A percentile compares a stretch with the other conserved stretches of the same genome.
Evolutionary conservation across 495 filamentous ascomycete genomes (phyloP).

Genomic region (Podospora pseudoanserina): DNA sequence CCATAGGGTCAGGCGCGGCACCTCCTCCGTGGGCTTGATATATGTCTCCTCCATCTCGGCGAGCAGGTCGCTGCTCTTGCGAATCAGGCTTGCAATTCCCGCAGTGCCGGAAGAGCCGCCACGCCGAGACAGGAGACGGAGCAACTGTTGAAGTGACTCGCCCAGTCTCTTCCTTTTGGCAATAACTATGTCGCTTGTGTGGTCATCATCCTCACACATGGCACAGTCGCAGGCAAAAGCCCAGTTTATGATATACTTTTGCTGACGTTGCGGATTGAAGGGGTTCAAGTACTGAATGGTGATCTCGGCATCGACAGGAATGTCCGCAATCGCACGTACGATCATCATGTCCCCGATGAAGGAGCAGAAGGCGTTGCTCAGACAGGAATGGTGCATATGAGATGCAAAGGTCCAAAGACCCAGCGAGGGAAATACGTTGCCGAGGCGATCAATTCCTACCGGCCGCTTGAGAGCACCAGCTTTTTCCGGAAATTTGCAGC

Average conservation of each 20-base stretch:
- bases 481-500: not conserved
- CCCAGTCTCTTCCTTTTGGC: not conserved
- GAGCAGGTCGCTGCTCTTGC: not conserved
- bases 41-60: not conserved
- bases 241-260: not conserved
- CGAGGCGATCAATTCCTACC: not conserved
- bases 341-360: slow-evolving; percentile 62
- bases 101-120: not conserved
- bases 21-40: not conserved
- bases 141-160: not conserved
- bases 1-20: not conserved
- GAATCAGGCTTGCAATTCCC: not conserved
- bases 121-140: not conserved
- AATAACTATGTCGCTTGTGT: not conserved
- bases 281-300: not conserved
- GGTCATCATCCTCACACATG: not conserved
- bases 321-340: slow-evolving; percentile 46
- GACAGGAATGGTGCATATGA: slow-evolving; percentile 55
- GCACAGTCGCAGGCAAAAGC: not conserved
- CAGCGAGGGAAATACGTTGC: not conserved
- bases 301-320: slow-evolving; percentile 38
- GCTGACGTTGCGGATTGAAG: not conserved
- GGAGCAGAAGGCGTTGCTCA: slow-evolving; percentile 41
- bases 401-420: slow-evolving; percentile 33
- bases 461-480: not conserved